Base-by-base conservation (phyloP, 257 asterid species). In the Coffea canephora region DNA sequence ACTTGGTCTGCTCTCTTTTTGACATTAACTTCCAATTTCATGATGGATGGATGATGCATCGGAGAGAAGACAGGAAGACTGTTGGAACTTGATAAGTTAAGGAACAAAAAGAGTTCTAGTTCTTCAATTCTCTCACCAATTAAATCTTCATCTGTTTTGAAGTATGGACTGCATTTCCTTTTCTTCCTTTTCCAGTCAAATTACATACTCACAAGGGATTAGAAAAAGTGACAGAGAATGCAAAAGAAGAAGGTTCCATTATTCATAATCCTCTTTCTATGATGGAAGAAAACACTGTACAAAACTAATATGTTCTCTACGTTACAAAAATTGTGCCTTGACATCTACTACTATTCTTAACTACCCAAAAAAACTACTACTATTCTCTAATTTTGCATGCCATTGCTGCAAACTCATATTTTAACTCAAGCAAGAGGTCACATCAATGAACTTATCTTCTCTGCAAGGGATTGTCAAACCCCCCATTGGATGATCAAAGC, bases 401-500 rank as follows among this genome's bases (percentile, higher is more conserved):
- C 31, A 69, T 13, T 13, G 16, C 9, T 36, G 16, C 39, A 15
- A 73, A 73, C 69, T 18, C 4, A 0, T 18, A 2, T 75, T 74
- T n/a, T 67, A 8, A 36, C 70, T 78, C 59, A 66, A 77, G 21
- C 68, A 76, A 85, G 90, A 87, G 19, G 88, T 87, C 0, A 89
- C 81, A 79, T 71, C 69, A 57, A 68, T 69, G 82, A 89, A 89
- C 27, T 80, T 67, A 49, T 85, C 84, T 68, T 89, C 90, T 25
- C 78, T 81, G 81, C 93, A 86, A 5, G 93, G 92, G 19, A 89
- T 88, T 0, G 89, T 90, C 55, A 89, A 61, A 21, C 92, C 92
- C 14, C 93, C 91, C 86, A 83, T 88, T 43, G 93, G 93, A 83
- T 91, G 88, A 82, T 84, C 81, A 73, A 85, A 89, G 15, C 93